Conservation (phyloP, 2,329 filamentous ascomycete genomes). For the Lithohypha guttulata region DNA sequence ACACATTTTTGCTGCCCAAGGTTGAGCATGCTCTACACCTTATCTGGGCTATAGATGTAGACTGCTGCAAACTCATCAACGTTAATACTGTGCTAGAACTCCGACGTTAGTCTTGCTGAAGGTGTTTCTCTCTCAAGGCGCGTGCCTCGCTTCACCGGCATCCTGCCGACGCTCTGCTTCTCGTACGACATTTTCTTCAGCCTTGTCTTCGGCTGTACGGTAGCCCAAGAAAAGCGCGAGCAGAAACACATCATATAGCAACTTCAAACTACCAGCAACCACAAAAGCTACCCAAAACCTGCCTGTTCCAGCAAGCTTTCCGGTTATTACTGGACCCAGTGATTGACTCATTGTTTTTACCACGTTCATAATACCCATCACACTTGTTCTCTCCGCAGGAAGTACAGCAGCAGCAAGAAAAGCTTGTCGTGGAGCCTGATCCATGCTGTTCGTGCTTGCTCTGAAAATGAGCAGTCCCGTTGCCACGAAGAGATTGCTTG, state of each 20-base stretch:
- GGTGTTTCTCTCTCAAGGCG: no score
- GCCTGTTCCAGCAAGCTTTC: constrained; percentile 46
- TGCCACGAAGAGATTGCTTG: constrained; percentile 42
- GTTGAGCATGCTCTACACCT: no score
- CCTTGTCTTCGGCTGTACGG: constrained; percentile 13
- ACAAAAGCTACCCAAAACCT: constrained; percentile 55
- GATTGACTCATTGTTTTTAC: constrained; percentile 56
- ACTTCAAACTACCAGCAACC: constrained; percentile 52
- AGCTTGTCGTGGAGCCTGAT: constrained; percentile 57
- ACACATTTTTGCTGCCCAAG: no score
- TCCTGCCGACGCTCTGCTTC: no score
- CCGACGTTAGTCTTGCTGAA: no score
- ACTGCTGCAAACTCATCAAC: no score
- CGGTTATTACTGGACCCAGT: constrained; percentile 53
- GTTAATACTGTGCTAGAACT: no score
- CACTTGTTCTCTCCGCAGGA: constrained; percentile 56
- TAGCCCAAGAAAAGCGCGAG: constrained; percentile 14
- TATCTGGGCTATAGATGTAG: no score
- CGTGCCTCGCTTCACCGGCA: no score
- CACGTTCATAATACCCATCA: constrained; percentile 61
- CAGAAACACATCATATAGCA: constrained; percentile 43
- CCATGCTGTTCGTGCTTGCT: constrained; percentile 56
- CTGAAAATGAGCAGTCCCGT: constrained; percentile 52
- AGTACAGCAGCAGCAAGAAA: constrained; percentile 57
- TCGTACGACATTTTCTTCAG: constrained; percentile 5